Base-by-base conservation (phyloP, 345 rosid genomes). In the Rhodamnia argentea region DNA sequence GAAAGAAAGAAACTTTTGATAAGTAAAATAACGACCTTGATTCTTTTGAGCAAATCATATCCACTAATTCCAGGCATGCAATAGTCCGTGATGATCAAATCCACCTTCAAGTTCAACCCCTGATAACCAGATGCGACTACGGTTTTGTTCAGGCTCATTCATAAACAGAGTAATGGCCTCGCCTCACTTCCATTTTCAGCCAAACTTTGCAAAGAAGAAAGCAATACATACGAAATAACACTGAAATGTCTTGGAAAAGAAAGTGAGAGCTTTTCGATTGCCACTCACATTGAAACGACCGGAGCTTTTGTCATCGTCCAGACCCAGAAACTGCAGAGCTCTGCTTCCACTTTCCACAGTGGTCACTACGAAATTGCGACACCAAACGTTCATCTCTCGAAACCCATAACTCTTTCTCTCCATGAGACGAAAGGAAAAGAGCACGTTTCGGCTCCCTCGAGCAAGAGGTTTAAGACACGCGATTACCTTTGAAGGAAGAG, bases 41-140 rank as follows among this genome's bases (percentile, higher is more conserved):
- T 91, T 86, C 94, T 96, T 91, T 96, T 97, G 83, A 97, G 96
- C 88, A 96, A 90, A 86, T 97, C 99, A 84, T 96, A 97, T 32
- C 99, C 99, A 11, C 96, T 96, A 99, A 97, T 97, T 89, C 95
- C 99, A 20, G 99, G 99, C 99, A 97, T 97, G 56, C 99, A 97
- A 85, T 97, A 97, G 86, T 97, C 99, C 4, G 99, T 97, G 75
- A 97, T 97, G 52, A 97, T 94, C 88, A 96, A 88, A 93, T 97
- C 99, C 87, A 97, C 98, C 87, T 97, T 96, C 87, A 94, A 88
- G 82, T 91, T 89, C 97, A 94, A 50, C 22, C 52, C 78, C 56
- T 64, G 82, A 50, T 44, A 20, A 27, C 8, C 55, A 85, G 50
- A 70, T 23, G 26, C 26, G 81, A 42, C 81, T 70, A 70, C 47